Base-by-base conservation (phyloP, 768 basidiomycete genomes). In the Rhizopogon vinicolor region DNA sequence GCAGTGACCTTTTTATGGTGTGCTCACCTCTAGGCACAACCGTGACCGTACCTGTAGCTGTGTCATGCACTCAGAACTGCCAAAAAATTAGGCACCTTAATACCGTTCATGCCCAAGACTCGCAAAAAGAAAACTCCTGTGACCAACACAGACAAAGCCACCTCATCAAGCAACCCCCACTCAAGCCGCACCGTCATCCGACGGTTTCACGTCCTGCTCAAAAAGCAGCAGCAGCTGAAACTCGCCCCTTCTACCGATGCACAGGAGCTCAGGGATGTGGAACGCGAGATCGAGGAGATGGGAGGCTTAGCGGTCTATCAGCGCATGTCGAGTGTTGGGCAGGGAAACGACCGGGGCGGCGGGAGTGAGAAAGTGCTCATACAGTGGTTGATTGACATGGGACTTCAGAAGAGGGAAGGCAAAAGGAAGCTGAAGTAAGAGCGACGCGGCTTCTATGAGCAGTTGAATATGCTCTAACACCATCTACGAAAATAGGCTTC, bases 291-390 rank as follows among this genome's bases (percentile, higher is more conserved):
- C 16, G 77, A 78, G 2, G 71, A 71, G 12, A 72, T 91, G n/a
- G 93, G 93, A 4, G 93, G 92, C 2, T 64, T 97, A 39, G 82
- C 84, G 52, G 75, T 74, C 25, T 97, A 97, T 67, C 93, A 97
- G 67, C 78, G 74, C 40, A 91, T 93, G 80, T 94, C 92, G 33
- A 79, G 72, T 52, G 75, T 89, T 14, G 94, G 94, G 1, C 94
- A 97, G 65, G 80, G 83, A 3, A 76, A 72, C 7, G 89, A 93
- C 56, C 75, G 94, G 51, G 94, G 94, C 8, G 94, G 94, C 3
- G 94, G 93, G 6, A 92, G 88, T 63, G 89, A 95, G 63, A 89
- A 83, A 64, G 74, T 93, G 3, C 71, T 94, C 22, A 79, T 96
- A 42, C 64, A 62, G 40, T 97, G 92, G 91, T 68, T 97, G 58